Percentiles rank a stretch among this genome's conserved stretches.
phyloP scores from a whole-genome alignment of 345 rosid species.

The Salix viminalis region DNA sequence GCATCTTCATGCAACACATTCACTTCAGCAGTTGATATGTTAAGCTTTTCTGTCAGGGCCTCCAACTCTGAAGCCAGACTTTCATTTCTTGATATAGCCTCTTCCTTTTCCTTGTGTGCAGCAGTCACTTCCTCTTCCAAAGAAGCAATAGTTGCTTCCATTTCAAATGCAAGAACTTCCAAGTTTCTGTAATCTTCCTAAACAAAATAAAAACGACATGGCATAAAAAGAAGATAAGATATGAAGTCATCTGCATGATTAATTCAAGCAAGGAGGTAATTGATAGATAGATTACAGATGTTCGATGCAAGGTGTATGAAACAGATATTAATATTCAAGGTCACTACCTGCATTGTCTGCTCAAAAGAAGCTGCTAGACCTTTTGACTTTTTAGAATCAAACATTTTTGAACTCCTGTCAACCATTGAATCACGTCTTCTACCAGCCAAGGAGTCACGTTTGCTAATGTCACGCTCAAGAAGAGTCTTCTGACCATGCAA shows the following conservation, averaged over 20 bases:
- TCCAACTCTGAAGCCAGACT: constrained; percentile 53
- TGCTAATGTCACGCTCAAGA: constrained; percentile 79
- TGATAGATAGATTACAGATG: background rate
- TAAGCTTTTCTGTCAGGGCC: constrained; percentile 39
- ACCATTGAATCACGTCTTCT: constrained; percentile 63
- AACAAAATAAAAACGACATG: constrained; percentile 15
- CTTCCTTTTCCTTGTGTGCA: constrained; percentile 56
- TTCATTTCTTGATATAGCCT: constrained; percentile 42
- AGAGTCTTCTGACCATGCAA: constrained; percentile 69
- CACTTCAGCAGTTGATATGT: constrained; percentile 45
- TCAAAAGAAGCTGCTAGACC: constrained; percentile 32
- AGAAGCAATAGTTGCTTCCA: constrained; percentile 86
- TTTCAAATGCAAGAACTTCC: constrained; percentile 87
- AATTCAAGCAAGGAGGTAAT: background rate
- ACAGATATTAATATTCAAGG: background rate
- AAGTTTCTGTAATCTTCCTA: constrained; percentile 73
- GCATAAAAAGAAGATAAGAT: constrained; percentile 7
- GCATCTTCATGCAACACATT: constrained; percentile 49
- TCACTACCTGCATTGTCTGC: constrained; percentile 48
- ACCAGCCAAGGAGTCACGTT: constrained; percentile 75
- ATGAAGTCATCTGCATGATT: constrained; percentile 3
- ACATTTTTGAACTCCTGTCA: constrained; percentile 44
- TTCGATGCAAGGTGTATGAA: background rate
- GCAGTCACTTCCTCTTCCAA: constrained; percentile 64
- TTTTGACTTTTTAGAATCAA: constrained; percentile 42